Evolutionary conservation across 768 basidiomycete genomes (phyloP).

Genomic region (Lactifluus echinatus): DNA sequence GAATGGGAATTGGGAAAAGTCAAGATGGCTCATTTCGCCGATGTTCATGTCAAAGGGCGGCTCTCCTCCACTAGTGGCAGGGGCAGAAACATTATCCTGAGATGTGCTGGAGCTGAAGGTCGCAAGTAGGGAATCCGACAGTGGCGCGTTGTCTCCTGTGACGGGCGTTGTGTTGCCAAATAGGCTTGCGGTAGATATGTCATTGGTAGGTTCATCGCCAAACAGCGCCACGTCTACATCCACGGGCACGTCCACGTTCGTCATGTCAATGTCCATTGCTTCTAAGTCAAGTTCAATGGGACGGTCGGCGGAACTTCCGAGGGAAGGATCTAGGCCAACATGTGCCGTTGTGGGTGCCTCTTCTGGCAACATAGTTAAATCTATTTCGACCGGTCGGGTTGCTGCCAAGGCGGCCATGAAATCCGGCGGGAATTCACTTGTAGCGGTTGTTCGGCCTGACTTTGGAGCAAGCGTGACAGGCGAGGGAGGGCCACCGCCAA

Average conservation of each 20-base stretch:
- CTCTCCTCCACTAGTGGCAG: constrained; percentile 14
- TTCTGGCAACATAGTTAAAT: constrained; percentile 35
- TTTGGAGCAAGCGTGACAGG: constrained; percentile 79
- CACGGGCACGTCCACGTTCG: constrained; percentile 30
- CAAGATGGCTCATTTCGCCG: constrained; percentile 3
- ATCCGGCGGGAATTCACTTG: constrained; percentile 45
- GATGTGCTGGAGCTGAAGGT: constrained; percentile 4
- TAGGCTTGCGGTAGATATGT: constrained; percentile 18
- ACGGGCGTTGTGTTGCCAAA: constrained; percentile 20
- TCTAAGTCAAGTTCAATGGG: constrained; percentile 78
- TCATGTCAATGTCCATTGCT: constrained; percentile 55
- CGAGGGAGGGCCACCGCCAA: constrained; percentile 55
- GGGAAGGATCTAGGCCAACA: constrained; percentile 28
- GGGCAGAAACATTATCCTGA: constrained; percentile 16
- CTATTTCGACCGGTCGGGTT: constrained; percentile 41
- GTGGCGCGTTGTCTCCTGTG: constrained; percentile 17
- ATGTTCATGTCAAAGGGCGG: constrained; percentile 38
- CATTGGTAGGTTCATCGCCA: constrained; percentile 35
- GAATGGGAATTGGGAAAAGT: constrained; percentile 5
- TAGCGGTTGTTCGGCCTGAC: constrained; percentile 46
- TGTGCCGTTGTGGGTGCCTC: constrained; percentile 25
- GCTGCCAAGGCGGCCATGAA: constrained; percentile 48
- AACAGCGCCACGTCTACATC: constrained; percentile 35
- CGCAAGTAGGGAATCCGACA: constrained; percentile 20
- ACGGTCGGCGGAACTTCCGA: constrained; percentile 66